Evolutionary conservation across 2,329 filamentous ascomycete genomes (phyloP), one percentile per base, ranked within the genome.

Genomic region (Diaporthe australafricana): DNA sequence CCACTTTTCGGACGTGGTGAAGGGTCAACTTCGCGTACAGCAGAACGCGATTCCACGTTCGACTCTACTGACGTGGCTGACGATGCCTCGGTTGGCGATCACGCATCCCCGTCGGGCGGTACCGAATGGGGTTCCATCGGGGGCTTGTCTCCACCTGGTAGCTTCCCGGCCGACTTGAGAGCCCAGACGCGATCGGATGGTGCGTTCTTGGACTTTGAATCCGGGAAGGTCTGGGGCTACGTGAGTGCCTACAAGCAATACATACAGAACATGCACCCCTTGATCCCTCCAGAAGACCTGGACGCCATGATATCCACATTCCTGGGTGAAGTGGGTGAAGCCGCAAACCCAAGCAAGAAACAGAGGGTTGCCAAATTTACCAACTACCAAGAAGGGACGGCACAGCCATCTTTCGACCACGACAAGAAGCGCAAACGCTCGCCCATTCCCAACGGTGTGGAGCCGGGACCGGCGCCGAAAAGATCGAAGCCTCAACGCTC

Each of bases 1-100:
- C 90, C 93, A 30, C 85, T 96, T 2, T 95, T 93, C 81, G 94
- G 94, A 1, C 89, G 91, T 72, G 95, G 95, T 4, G 94, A 97
- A 81, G 93, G 93, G 40, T 84, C 88, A 32, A 91, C 92, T 76
- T 84, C 86, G 30, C 88, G 88, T 55, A 85, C 88, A 30, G 84
- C 81, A 9, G 82, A 85, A 40, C 84, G 82, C 70, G 83, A 85
- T 47, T 78, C 79, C n/a, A 77, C 80, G 40, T 77, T 79, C 48
- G 81, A 84, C 25, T 75, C 84, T 52, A 84, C 77, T n/a, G 84
- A 84, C 38, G 82, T 83, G 67, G 78, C 80, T 14, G 85, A 87
- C 60, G 88, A 89, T 55, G 79, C 79, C 8, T 80, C 77, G 70
- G 82, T 83, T 38, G 87, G 87, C 2, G 86, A 90, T 42, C 84